Base-by-base conservation (phyloP, 805 yeast genomes). In the Yarrowia osloensis region DNA sequence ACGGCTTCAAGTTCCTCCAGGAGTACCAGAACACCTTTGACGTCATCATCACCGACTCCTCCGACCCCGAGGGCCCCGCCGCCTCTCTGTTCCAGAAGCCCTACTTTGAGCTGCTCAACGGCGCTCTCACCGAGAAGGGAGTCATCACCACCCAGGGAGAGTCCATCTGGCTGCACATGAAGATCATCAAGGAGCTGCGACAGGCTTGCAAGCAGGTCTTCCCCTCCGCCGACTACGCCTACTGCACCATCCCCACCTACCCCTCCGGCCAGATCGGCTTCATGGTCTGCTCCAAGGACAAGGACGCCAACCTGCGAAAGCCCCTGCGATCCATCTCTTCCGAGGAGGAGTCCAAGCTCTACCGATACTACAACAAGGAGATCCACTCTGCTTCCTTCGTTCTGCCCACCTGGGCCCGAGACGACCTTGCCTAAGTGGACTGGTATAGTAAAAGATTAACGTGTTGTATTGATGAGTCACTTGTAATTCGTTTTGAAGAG, bases 61-160 rank as follows among this genome's bases (percentile, higher is more conserved):
- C 97, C 37, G 98, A 94, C 79, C 98, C 98, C 61, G 98, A 94
- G 79, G 99, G 98, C 67, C 98, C 99, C 37, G 98, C 98, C 62
- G 97, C 88, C 78, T 83, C 91, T 40, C 84, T 94, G 65, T 95
- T 95, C 86, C 96, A 93, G 81, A 88, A 90, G 77, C 91, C 92
- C 31, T 94, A 94, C 84, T 94, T 93, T 78, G 84, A 88, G 79
- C 85, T 94, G 70, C 83, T 94, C 77, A 81, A 83, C 77, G 88
- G 86, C 70, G 97, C 98, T n/a, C 85, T 94, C 72, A 92, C 96
- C 69, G 95, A 87, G 70, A 86, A 91, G 77, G 99, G 99, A 77
- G 94, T 93, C 68, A 89, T 95, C 74, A 81, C 87, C 67, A 92
- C 97, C 68, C 98, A 94, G 81, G 98, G 97, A 66, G 99, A 94